Base-by-base conservation (phyloP, 148 eudicot genomes). In the Nepenthes mirabilis region DNA sequence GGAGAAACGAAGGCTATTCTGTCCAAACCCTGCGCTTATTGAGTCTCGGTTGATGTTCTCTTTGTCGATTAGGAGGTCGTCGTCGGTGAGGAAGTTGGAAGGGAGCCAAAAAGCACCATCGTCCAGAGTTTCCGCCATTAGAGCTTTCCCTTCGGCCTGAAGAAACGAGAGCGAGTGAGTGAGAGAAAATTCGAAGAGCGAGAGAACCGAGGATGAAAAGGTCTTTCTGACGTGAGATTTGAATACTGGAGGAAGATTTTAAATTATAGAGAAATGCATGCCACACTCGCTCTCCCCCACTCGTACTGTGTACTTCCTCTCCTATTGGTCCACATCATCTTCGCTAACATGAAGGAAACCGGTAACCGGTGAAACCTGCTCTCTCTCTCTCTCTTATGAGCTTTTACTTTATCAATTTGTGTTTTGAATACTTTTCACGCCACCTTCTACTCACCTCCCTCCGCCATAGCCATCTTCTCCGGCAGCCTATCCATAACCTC, bases 101-200 rank as follows among this genome's bases (percentile, higher is more conserved):
- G 80, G 86, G 4, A 81, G 73, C 75, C 76, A 78, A 34, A 75
- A 77, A 45, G 54, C 69, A 3, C 58, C 61, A 56, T 52, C 57
- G 34, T 23, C 33, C 36, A 62, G 13, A 33, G 37, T 57, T 1
- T 56, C 65, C 52, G 76, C 64, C 72, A 63, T 68, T 2, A 8
- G 63, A 14, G 62, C 54, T 6, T 52, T 65, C 33, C 8, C n/a
- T 40, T 40, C 8, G 8, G 45, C 45, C 45, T 7, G 14, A 52
- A 52, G 23, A n/a, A 32, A 12, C 14, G 5, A 36, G 34, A 34
- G 52, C 43, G 65, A 57, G 52, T 11, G 37, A 14, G 37, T 36
- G 59, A 52, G 60, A 1, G 61, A 34, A 37, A 52, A 33, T 5
- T 60, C n/a, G 47, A 34, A 1, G 59, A 55, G 67, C 2, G 59